Evolutionary conservation across 371 early-diverging fungal genomes (phyloP), one percentile per base, ranked within the genome.

Genomic region (Apophysomyces elegans): DNA sequence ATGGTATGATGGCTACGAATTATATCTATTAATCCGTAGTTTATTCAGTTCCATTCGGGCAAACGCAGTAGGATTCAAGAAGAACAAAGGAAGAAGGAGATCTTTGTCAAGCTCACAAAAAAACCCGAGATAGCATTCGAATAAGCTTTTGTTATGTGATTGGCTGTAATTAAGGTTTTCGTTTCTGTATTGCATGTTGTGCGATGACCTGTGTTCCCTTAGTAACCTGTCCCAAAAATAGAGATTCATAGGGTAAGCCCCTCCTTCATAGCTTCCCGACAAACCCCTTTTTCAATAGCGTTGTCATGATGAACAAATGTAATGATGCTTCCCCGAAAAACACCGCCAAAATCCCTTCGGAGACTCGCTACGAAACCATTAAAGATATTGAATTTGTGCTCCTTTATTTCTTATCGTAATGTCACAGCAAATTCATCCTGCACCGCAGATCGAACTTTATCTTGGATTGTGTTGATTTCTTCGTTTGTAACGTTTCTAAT

Each of bases 401-500:
- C 50, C 35, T 36, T 50, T 39, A 21, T 21, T 61, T 43, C 65
- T 65, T 84, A 95, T 62, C 97, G 90, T 37, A 98, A 79, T 56
- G 91, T 88, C 11, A 96, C 93, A 12, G 85, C 80, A 50, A 93
- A 86, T 66, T 89, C 80, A 12, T 78, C 61, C 26, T 82, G 87
- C 21, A 95, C 85, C n/a, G 78, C 78, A 3, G 74, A 68, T 14
- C 96, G 89, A 7, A 98, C 86, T 39, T 77, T 77, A 41, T 91
- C 91, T 77, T 98, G 98, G 16, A 98, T 88, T 37, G 64, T 80
- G 71, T 99, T 96, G 68, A 98, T 93, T 71, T 98, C 98, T 38
- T 90, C 92, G 70, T 99, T 95, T 13, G 96, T 95, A 4, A 96
- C 89, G 61, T 90, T 69, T 43, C 66, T 58, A 26, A 44, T 32